Conservation (phyloP, 2,329 filamentous ascomycete genomes). For the Dothistroma septosporum region DNA sequence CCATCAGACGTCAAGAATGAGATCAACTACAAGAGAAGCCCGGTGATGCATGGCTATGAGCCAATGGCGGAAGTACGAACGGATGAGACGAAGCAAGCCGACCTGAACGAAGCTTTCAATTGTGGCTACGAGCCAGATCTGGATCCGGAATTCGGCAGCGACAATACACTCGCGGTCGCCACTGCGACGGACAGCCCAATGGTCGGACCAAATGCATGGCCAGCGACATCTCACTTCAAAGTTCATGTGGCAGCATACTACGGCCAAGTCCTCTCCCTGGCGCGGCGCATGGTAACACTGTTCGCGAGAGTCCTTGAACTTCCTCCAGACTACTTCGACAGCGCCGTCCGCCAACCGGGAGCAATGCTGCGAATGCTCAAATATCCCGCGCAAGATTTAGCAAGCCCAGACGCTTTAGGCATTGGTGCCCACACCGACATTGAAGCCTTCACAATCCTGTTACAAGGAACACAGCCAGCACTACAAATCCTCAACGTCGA, state of each 20-base stretch:
- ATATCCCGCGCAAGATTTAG: slow-evolving; percentile 33
- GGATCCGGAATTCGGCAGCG: slow-evolving; percentile 13
- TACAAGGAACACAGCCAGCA: slow-evolving; percentile 19
- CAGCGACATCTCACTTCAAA: slow-evolving; percentile 35
- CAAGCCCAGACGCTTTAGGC: slow-evolving; percentile 30
- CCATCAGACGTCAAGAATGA: slow-evolving; percentile 49
- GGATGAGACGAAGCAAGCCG: slow-evolving; percentile 49
- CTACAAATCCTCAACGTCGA: slow-evolving; percentile 33
- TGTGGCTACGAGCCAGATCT: slow-evolving; percentile 24
- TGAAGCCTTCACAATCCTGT: slow-evolving; percentile 28
- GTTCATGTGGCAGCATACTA: slow-evolving; percentile 37
- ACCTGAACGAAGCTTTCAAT: slow-evolving; percentile 43
- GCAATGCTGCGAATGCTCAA: slow-evolving; percentile 40
- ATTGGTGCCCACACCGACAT: slow-evolving; percentile 36
- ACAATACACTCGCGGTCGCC: neutral
- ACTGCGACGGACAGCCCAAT: slow-evolving; percentile 10
- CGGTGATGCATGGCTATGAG: slow-evolving; percentile 59
- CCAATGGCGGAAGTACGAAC: slow-evolving; percentile 70
- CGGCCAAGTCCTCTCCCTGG: slow-evolving; percentile 34
- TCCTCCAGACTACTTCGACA: slow-evolving; percentile 37
- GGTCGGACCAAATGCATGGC: slow-evolving; percentile 24
- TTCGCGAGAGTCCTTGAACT: slow-evolving; percentile 39
- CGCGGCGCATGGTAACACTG: slow-evolving; percentile 38
- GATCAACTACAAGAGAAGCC: slow-evolving; percentile 62
- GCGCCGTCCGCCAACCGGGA: slow-evolving; percentile 36